Evolutionary conservation across 768 basidiomycete species (phyloP).

Genomic region (Tylopilus sp.): DNA sequence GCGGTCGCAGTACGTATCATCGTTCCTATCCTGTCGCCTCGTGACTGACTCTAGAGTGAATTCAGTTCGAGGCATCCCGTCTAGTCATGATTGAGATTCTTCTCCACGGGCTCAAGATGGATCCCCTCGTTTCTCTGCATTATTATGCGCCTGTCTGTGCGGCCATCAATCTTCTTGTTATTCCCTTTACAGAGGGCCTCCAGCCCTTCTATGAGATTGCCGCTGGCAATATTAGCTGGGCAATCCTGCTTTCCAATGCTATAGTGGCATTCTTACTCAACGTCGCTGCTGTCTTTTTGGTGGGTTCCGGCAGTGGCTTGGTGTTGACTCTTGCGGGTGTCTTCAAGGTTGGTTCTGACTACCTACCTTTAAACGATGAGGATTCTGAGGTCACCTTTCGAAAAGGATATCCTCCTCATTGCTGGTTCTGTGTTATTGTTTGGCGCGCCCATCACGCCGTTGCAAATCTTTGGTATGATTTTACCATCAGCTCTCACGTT

Average conservation of each 20-base stretch:
- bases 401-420: slow-evolving; percentile 87
- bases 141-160: slow-evolving; percentile 98
- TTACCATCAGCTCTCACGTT: not conserved
- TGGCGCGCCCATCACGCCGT: slow-evolving; percentile 69
- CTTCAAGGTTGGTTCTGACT: slow-evolving; percentile 62
- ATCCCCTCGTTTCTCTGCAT: slow-evolving; percentile 91
- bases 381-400: slow-evolving; percentile 27
- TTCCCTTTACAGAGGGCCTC: slow-evolving; percentile 91
- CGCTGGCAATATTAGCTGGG: slow-evolving; percentile 52
- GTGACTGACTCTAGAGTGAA: not conserved
- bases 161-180: slow-evolving; percentile 74
- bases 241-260: slow-evolving; percentile 80
- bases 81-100: slow-evolving; percentile 96
- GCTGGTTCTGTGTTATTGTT: slow-evolving; percentile 87
- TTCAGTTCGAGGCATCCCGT: slow-evolving; percentile 86
- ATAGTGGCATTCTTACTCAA: slow-evolving; percentile 85
- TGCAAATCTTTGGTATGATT: slow-evolving; percentile 76
- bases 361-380: not conserved
- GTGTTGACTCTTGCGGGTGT: slow-evolving; percentile 93
- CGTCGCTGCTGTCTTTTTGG: slow-evolving; percentile 91
- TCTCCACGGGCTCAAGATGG: slow-evolving; percentile 95
- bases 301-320: slow-evolving; percentile 82
- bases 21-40: not conserved
- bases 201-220: slow-evolving; percentile 76
- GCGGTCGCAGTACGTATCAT: slow-evolving; percentile 63